phyloP scores from a whole-genome alignment of 768 basidiomycete species.

The Mycena sanguinolenta region DNA sequence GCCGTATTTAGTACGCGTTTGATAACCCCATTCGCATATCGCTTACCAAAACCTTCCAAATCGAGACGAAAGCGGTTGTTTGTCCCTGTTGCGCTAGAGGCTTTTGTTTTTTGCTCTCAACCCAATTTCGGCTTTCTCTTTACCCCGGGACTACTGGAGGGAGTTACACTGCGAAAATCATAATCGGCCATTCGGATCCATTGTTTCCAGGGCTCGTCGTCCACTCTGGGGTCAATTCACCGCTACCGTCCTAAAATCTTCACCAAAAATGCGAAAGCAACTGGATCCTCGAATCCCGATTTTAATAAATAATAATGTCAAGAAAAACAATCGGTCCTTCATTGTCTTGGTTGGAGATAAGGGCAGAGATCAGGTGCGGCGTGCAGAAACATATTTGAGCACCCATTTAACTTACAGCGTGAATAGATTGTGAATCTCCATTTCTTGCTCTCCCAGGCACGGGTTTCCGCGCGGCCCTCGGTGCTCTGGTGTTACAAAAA shows the following conservation, averaged over 20 bases:
- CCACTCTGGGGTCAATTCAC: not conserved
- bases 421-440: constrained; percentile 92
- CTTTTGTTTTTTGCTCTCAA: not conserved
- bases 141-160: too few relatives aligned
- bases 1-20: too few relatives aligned
- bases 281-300: constrained; percentile 94
- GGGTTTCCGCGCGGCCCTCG: constrained; percentile 89
- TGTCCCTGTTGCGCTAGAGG: not conserved
- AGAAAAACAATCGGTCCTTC: constrained; percentile 93
- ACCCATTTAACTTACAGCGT: not conserved
- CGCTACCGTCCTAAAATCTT: not conserved
- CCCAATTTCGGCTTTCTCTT: too few relatives aligned
- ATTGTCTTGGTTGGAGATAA: constrained; percentile 97
- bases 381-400: not conserved
- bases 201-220: too few relatives aligned
- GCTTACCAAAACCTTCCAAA: not conserved
- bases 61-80: not conserved
- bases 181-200: not conserved
- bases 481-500: constrained; percentile 99
- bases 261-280: constrained; percentile 78
- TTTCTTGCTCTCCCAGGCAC: constrained; percentile 92
- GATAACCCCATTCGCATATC: too few relatives aligned
- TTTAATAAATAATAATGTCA: constrained; percentile 94
- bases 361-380: constrained; percentile 86
- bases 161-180: not conserved